Percentiles rank a stretch among this genome's conserved stretches.
Evolutionary conservation across 2,329 filamentous ascomycete genomes (phyloP).

Genomic region (Penicillium sp.): DNA sequence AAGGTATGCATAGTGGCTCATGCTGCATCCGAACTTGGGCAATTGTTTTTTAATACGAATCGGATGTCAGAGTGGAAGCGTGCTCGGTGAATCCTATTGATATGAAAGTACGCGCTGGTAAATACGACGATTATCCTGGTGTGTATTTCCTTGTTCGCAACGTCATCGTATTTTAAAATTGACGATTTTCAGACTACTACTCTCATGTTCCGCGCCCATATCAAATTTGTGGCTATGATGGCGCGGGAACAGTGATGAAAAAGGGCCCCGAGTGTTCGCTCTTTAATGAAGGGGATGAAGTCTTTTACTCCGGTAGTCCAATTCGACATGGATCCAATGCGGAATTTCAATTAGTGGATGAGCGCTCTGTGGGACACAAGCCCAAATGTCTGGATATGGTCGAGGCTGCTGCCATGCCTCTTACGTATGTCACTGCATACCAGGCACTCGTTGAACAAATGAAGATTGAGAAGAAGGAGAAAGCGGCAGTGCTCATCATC

Average conservation of each 20-base stretch:
- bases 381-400: background rate
- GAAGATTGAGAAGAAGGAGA: background rate
- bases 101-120: background rate
- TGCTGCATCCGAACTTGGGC: background rate
- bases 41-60: background rate
- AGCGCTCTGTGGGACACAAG: background rate
- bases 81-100: background rate
- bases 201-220: background rate
- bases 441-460: background rate
- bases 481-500: background rate
- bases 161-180: background rate
- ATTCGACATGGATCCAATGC: background rate
- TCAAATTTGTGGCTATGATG: background rate
- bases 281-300: background rate
- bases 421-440: background rate
- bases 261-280: background rate
- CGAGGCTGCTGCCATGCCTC: background rate
- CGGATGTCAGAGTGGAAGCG: background rate
- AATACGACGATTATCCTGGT: background rate
- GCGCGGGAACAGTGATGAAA: background rate
- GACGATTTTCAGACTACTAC: background rate
- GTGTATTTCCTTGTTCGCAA: background rate
- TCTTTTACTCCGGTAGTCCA: background rate
- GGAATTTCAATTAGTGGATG: background rate
- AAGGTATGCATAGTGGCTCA: background rate